Base-by-base conservation (phyloP, 169 alveolate genomes). In the Eimeria sp. region DNA sequence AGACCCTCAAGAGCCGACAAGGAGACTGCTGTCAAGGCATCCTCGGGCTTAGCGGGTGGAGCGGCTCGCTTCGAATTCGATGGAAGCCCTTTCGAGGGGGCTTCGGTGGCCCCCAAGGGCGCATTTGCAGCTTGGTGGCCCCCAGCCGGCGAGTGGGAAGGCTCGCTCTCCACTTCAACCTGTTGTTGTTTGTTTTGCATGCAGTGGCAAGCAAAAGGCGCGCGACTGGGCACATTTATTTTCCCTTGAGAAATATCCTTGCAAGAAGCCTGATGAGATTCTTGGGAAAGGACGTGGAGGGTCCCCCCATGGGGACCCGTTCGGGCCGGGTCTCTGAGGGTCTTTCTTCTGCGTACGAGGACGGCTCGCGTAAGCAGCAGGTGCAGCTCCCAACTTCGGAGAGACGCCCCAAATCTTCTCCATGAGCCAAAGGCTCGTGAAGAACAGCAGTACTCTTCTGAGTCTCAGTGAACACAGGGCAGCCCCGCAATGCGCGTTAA, bases 361-460 rank as follows among this genome's bases (percentile, higher is more conserved):
- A 82, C 96, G 16, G 96, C 96, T 2, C 87, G 30, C 30, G 84
- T 82, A 20, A 93, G 96, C 45, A 93, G 93, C 49, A 93, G 78
- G 58, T 93, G 96, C 63, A 93, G 78, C 88, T 93, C 96, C 96
- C 96, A 93, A 57, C 96, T 82, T 43, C 96, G 87, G 43, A 83
- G 84, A 61, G 96, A 93, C 6, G 75, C 88, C 18, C 93, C 96
- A 30, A 80, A 93, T 30, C 96, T 63, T 27, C 89, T 61, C 65
- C 96, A 54, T 11, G 87, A 58, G 18, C 96, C 96, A 54, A 63
- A 93, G 57, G 96, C 76, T 20, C 67, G 58, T 22, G 65, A 30
- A 11, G 94, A 93, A 65, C 93, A 51, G 93, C 96, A 93, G 93
- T 93, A 93, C 67, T 93, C 96, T 47, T 93, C 96, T 93, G 96